phyloP scores from a whole-genome alignment of 768 basidiomycete species.

The Rhodotorula diobovata region DNA sequence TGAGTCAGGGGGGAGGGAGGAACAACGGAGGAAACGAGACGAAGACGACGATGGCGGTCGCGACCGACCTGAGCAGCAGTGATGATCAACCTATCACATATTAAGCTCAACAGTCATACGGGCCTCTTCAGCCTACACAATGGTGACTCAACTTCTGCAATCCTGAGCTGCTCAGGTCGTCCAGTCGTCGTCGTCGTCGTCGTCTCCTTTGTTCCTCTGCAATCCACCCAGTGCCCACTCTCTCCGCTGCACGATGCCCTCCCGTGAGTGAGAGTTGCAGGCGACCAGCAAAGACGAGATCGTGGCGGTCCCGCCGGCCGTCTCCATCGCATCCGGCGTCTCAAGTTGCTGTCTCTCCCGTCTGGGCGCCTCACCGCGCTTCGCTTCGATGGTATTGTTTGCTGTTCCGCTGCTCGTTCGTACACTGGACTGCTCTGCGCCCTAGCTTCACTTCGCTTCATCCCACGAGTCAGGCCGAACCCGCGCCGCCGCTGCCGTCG shows the following conservation, averaged over 20 bases:
- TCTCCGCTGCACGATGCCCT: too few species aligned
- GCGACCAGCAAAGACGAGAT: too few species aligned
- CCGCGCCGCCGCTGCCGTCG: background rate
- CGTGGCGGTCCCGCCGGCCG: too few species aligned
- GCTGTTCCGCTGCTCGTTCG: too few species aligned
- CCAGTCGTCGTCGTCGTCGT: background rate
- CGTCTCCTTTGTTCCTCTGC: background rate
- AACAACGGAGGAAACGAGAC: background rate
- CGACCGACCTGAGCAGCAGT: background rate
- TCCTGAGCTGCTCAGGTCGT: background rate
- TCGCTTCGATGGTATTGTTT: too few species aligned
- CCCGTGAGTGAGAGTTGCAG: too few species aligned
- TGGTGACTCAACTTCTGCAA: conserved; percentile 25
- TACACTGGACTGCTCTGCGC: too few species aligned
- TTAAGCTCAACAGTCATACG: conserved; percentile 26
- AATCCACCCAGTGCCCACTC: background rate
- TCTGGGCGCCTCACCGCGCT: too few species aligned
- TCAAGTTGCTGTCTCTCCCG: too few species aligned
- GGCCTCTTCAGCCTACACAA: conserved; percentile 17
- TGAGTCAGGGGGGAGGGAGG: background rate
- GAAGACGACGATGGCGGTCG: background rate
- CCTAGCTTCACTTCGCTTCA: too few species aligned
- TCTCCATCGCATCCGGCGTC: too few species aligned
- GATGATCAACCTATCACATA: conserved; percentile 6
- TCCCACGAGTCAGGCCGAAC: background rate